Evolutionary conservation across 2,329 filamentous ascomycete genomes (phyloP).

Genomic region (Ophiostoma montium): DNA sequence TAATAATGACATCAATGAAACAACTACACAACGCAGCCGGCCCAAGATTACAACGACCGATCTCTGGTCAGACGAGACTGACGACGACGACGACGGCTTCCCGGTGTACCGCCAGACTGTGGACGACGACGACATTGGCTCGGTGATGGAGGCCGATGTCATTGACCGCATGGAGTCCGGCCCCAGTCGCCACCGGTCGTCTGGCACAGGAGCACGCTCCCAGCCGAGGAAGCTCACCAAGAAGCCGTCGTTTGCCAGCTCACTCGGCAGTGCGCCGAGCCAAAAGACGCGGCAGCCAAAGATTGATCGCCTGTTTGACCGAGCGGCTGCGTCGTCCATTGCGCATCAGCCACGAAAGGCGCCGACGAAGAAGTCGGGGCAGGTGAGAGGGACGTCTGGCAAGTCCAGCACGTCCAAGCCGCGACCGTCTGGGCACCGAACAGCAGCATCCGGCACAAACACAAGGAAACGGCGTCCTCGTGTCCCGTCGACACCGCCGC

Average conservation of each 20-base stretch:
- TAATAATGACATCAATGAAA: slow-evolving; percentile 15
- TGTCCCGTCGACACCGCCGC: slow-evolving; percentile 23
- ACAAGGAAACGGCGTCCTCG: neutral
- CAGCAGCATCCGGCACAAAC: neutral
- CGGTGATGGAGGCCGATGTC: slow-evolving; percentile 34
- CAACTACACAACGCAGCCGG: neutral
- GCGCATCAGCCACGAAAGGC: slow-evolving; percentile 12
- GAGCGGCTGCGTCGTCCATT: slow-evolving; percentile 41
- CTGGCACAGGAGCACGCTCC: slow-evolving; percentile 17
- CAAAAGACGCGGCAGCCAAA: slow-evolving; percentile 19
- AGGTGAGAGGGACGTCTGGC: neutral
- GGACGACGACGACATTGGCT: slow-evolving; percentile 33
- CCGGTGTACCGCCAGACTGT: slow-evolving; percentile 16
- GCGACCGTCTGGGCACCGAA: neutral
- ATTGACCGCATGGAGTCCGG: slow-evolving; percentile 37
- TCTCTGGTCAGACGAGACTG: neutral
- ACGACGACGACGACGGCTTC: slow-evolving; percentile 6
- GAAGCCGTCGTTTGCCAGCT: slow-evolving; percentile 16
- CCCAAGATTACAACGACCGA: neutral
- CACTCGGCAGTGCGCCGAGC: slow-evolving; percentile 18
- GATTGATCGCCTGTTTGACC: slow-evolving; percentile 17
- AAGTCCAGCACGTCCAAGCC: neutral
- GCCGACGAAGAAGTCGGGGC: neutral
- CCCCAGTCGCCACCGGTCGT: slow-evolving; percentile 23
- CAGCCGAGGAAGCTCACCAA: slow-evolving; percentile 7